Base-by-base conservation (phyloP, 495 filamentous ascomycete species). In the Talaromyces nanjingensis region DNA sequence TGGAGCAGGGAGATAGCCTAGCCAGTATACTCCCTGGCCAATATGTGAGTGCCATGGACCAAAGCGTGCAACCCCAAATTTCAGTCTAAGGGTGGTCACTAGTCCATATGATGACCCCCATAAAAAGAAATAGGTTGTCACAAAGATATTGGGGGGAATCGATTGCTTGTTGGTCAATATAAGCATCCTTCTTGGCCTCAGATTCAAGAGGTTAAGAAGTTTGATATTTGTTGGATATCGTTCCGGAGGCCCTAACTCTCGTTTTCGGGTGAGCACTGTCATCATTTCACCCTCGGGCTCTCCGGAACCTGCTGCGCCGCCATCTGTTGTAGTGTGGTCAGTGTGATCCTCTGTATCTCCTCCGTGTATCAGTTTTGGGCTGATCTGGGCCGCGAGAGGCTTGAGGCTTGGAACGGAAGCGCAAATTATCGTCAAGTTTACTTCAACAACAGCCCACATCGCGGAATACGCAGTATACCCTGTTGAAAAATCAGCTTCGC, bases 381-480 rank as follows among this genome's bases (percentile, higher is more conserved):
- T 49, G 59, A 94, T 82, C 12, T 84, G 84, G 54, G 89, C 84
- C 60, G 91, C 85, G 16, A 97, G 80, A 20, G 92, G 93, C 69
- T 96, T 96, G 65, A 96, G 77, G 16, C 89, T 93, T 14, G 92
- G 93, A 33, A 96, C 87, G 67, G 91, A 96, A 56, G 86, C 92
- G 64, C 90, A 94, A 53, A 93, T 88, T 63, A 96, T 89, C 8
- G 91, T 91, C 11, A 92, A 80, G 67, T 96, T 92, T 71, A 96
- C 91, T 72, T 96, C 92, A 64, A 97, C 84, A 8, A 87, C 89
- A n/a, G 89, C 92, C 92, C 91, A 97, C 88, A 96, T 91, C 70
- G 94, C 89, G 0, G 91, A 88, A 1, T 91, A 72, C 6, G 91
- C 90, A 5, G 88, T 72, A 92, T 89, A 87, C 85, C 87, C 70